Base-by-base conservation (phyloP, 164 flowering plant species). In the Paratinospora sagittata region DNA sequence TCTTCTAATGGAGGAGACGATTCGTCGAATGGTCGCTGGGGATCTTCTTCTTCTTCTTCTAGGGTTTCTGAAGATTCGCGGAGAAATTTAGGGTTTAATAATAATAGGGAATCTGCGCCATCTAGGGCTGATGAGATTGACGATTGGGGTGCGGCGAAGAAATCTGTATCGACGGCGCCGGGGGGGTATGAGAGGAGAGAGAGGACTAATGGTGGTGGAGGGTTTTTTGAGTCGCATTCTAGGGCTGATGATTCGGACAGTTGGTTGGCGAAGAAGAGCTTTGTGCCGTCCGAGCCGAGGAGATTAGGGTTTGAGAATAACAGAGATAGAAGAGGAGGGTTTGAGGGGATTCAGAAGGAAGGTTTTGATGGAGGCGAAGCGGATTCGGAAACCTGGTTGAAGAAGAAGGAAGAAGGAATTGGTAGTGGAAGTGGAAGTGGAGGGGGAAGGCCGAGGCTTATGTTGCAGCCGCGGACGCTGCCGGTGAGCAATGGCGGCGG, bases 61-160 rank as follows among this genome's bases (percentile, higher is more conserved):
- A 76, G 86, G 84, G 82, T 58, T 80, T 78, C 83, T 17, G 85
- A 81, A 49, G 86, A 82, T 55, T 62, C 75, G 45, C 75, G 80
- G 45, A 73, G 75, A 36, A 39, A 26, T 16, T 77, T 75, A 14
- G 76, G 76, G n/a, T 74, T 67, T 33, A 61, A 47, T 7, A 65
- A 79, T 73, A 83, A 80, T 7, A 79, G 84, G 68, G 92, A 88
- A 17, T 74, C 70, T 21, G 80, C 60, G 37, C 90, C 91, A 11
- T 91, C 97, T 5, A 76, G 98, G 26, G 97, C 98, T 26, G 99
- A 96, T 65, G 99, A 91, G 86, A 84, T 70, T 23, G 98, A 96
- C 67, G 82, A 96, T 75, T 93, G 99, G 99, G 93, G 82, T 0
- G 86, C 90, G 0, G 83, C 80, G 67, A 96, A 93, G 92, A 93